Conservation (phyloP, 106 monocot genomes). For the Apostasia ramifera region DNA sequence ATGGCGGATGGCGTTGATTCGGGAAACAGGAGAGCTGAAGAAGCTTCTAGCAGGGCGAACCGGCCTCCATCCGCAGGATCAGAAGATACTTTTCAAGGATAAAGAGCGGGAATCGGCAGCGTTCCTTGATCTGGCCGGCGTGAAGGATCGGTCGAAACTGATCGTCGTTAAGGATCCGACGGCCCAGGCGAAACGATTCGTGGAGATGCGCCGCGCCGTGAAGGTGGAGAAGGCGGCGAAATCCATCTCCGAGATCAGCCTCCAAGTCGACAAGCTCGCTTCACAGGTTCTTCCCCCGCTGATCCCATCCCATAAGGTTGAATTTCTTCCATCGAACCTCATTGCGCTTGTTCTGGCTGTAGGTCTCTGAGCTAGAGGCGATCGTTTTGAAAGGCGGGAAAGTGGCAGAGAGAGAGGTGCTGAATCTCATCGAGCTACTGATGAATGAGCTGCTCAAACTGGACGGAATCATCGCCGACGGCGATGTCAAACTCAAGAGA, state of each 20-base stretch:
- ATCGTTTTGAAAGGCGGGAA: constrained; percentile 52
- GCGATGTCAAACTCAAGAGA: constrained; percentile 56
- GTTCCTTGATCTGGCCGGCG: constrained; percentile 66
- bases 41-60: constrained; percentile 62
- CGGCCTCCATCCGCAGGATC: constrained; percentile 72
- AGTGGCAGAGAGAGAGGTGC: constrained; percentile 57
- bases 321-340: not conserved
- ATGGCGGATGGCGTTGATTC: constrained; percentile 5
- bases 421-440: constrained; percentile 52
- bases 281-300: constrained; percentile 32
- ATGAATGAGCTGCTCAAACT: constrained; percentile 75
- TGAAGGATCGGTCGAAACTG: constrained; percentile 79
- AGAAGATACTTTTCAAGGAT: constrained; percentile 78
- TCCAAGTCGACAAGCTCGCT: constrained; percentile 61
- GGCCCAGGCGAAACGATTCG: constrained; percentile 55
- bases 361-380: constrained; percentile 69
- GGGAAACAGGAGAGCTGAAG: constrained; percentile 75
- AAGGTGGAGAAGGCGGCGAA: constrained; percentile 61
- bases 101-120: constrained; percentile 66
- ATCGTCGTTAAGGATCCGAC: constrained; percentile 55
- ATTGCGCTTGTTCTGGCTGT: not conserved
- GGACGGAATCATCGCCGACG: constrained; percentile 56
- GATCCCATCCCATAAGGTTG: not conserved
- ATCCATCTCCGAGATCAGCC: constrained; percentile 40
- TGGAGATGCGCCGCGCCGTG: constrained; percentile 53